Evolutionary conservation across 306 rosid genomes (phyloP), one percentile per base, ranked within the genome.

Genomic region (Sicyos edulis): DNA sequence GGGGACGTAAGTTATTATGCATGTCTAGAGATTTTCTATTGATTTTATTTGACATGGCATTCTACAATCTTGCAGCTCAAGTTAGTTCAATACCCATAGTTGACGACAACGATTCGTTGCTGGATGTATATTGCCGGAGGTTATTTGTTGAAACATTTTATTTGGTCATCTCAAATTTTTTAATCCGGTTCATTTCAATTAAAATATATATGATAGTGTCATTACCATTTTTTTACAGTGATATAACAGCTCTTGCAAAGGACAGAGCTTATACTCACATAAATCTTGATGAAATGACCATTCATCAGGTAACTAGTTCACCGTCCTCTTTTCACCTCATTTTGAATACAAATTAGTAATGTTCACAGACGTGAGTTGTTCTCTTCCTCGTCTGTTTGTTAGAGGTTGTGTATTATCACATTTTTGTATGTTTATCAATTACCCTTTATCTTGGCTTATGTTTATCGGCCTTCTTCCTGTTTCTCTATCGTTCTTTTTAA

Each of bases 51-150:
- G 65, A 32, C 67, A 42, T 19, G 14, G 37, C 45, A 58, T 73
- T 73, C 16, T n/a, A 14, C 11, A 44, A 9, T 22, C 42, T 45
- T 58, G 67, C 68, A 73, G 76, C 76, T 22, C 92, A 85, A 91
- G 96, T 91, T 78, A 95, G 99, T 84, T 87, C 99, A 61, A 80
- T 95, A 81, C 99, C 99, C 19, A 82, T 95, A 63, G 99, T 95
- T 75, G 99, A 91, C 82, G 99, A 95, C 57, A 89, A 75, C 60
- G 96, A 89, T 83, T 89, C 97, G 5, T 85, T 95, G 75, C 79
- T 95, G 75, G 99, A 95, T 85, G 85, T 95, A 81, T 95, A 95
- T 85, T 89, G 96, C 81, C 96, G 99, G 70, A 95, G 97, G 99
- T 95, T 80, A 80, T 96, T 90, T 74, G 54, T 71, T 59, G 20